Percentiles rank a stretch among this genome's conserved stretches.
phyloP scores from a whole-genome alignment of 257 asterid genomes.

The Solanum megistacrolobum region DNA sequence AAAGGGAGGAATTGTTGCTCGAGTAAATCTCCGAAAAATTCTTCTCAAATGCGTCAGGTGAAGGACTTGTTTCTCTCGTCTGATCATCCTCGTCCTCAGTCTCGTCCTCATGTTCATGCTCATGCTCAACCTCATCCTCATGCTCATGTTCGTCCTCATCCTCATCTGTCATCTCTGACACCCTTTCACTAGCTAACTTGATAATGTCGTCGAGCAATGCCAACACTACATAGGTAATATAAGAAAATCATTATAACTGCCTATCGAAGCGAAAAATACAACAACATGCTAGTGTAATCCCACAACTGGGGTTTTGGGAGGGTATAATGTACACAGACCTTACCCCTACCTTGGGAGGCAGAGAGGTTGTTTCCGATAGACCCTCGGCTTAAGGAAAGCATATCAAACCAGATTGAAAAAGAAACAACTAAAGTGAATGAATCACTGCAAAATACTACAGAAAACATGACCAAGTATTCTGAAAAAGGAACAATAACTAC shows the following conservation, averaged over 20 bases:
- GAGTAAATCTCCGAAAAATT: conserved; percentile 32
- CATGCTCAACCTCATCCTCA: conserved; percentile 8
- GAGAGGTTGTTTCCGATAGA: neutral
- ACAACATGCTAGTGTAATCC: neutral
- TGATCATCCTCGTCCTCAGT: conserved; percentile 34
- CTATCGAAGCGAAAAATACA: neutral
- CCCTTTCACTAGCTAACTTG: conserved; percentile 52
- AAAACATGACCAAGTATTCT: neutral
- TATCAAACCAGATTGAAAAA: neutral
- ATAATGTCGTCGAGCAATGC: conserved; percentile 58
- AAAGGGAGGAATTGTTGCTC: conserved; percentile 15
- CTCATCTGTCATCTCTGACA: conserved; percentile 51
- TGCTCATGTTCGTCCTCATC: conserved; percentile 37
- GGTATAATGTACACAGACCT: neutral
- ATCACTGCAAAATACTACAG: neutral
- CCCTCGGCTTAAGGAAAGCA: neutral
- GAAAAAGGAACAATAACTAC: neutral
- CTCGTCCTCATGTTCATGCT: neutral
- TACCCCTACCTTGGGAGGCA: neutral
- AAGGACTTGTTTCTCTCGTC: conserved; percentile 25
- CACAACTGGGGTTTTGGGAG: neutral
- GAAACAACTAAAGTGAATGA: neutral
- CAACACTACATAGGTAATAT: conserved; percentile 24
- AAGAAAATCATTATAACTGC: neutral
- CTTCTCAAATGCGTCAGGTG: conserved; percentile 34